Evolutionary conservation across 805 yeast genomes (phyloP).

Genomic region (Cyberlindnera maritima): DNA sequence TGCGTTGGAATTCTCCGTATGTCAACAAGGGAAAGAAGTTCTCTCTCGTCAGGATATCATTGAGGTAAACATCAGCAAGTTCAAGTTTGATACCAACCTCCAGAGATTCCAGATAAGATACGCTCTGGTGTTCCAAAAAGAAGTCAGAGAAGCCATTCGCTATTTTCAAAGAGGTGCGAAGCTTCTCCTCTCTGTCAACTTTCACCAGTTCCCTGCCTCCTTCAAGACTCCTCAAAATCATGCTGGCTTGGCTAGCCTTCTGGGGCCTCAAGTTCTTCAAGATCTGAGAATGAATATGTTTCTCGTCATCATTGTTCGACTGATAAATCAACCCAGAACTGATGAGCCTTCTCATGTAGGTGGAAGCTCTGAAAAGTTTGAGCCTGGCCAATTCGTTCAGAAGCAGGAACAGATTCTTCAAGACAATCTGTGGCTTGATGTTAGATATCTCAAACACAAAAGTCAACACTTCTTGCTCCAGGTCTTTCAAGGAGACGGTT

Average conservation of each 20-base stretch:
- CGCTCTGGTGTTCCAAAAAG: conserved; percentile 20
- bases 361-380: conserved; percentile 43
- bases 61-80: conserved; percentile 33
- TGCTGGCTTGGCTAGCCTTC: conserved; percentile 52
- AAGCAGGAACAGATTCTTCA: conserved; percentile 40
- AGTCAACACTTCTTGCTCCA: conserved; percentile 35
- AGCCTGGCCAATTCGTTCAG: conserved; percentile 41
- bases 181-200: conserved; percentile 30
- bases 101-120: conserved; percentile 24
- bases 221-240: conserved; percentile 41
- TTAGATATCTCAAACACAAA: conserved; percentile 33
- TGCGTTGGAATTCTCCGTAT: conserved; percentile 32
- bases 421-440: conserved; percentile 29
- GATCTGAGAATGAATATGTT: conserved; percentile 51
- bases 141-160: conserved; percentile 31
- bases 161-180: conserved; percentile 30
- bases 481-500: conserved; percentile 28
- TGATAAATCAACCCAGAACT: conserved; percentile 82
- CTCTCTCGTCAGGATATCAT: conserved; percentile 20
- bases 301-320: conserved; percentile 47
- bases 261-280: conserved; percentile 57
- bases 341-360: conserved; percentile 75
- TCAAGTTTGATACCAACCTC: conserved; percentile 31
- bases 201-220: neutral
- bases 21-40: conserved; percentile 37